Evolutionary conservation across 2,329 filamentous ascomycete species (phyloP).

Genomic region (Cladobotryum mycophilum): DNA sequence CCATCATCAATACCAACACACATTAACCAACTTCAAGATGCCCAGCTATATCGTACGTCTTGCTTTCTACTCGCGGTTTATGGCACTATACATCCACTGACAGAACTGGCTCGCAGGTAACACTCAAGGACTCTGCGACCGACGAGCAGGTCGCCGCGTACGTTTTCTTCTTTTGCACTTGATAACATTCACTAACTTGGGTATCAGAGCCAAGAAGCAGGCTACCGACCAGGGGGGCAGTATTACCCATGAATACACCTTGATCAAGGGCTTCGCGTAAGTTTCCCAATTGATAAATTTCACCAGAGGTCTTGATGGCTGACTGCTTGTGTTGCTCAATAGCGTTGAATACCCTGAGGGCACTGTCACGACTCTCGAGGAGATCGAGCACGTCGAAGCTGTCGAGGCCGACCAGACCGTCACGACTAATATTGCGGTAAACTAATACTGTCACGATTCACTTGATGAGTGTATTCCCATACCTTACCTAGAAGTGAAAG

Average conservation of each 20-base stretch:
- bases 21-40: conserved; percentile 33
- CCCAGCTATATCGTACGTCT: conserved; percentile 49
- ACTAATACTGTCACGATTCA: conserved; percentile 35
- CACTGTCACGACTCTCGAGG: conserved; percentile 57
- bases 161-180: conserved; percentile 18
- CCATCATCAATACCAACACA: conserved; percentile 7
- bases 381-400: conserved; percentile 62
- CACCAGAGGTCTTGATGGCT: background rate
- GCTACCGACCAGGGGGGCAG: conserved; percentile 70
- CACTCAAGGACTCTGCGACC: conserved; percentile 66
- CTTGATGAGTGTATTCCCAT: too few species aligned
- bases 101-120: conserved; percentile 52
- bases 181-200: background rate
- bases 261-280: conserved; percentile 93
- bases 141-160: conserved; percentile 62
- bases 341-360: conserved; percentile 71
- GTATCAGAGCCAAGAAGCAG: conserved; percentile 65
- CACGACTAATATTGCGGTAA: conserved; percentile 46
- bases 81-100: conserved; percentile 10
- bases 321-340: background rate
- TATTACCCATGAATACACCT: conserved; percentile 75
- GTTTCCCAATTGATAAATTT: conserved; percentile 27
- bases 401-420: conserved; percentile 72
- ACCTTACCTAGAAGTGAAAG: too few species aligned
- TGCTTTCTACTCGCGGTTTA: too few species aligned